These are phyloP conservation scores for Zygotorulaspora danielsina DNA, from an alignment of 805 yeast species.

Conservation along the genomic window DNA sequence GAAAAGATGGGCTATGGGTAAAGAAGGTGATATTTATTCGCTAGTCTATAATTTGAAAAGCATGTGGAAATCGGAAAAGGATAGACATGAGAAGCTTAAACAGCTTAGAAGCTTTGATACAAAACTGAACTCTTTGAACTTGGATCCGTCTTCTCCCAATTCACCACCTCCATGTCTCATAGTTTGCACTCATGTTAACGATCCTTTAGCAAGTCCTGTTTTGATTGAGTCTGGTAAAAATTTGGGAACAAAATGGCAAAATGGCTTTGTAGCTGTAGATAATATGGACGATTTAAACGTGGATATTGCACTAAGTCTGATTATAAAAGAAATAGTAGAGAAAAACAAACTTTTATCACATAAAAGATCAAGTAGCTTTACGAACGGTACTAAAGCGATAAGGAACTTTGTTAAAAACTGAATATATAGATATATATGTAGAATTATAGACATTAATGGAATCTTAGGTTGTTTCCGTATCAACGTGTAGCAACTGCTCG, in stretches of 20 bases:
- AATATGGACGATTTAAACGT: slow-evolving; percentile 46
- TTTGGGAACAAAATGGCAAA: slow-evolving; percentile 57
- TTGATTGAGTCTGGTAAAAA: slow-evolving; percentile 54
- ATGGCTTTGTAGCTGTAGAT: slow-evolving; percentile 64
- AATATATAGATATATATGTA: neutral
- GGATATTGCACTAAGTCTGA: slow-evolving; percentile 53
- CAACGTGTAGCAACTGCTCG: no score
- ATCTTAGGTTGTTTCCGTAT: no score
- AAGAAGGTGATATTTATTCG: slow-evolving; percentile 64
- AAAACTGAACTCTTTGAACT: slow-evolving; percentile 32
- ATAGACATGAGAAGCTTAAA: slow-evolving; percentile 31
- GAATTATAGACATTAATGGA: neutral
- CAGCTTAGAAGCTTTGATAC: slow-evolving; percentile 32
- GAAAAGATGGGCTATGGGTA: slow-evolving; percentile 55
- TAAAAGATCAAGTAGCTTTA: slow-evolving; percentile 6
- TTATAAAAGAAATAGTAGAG: slow-evolving; percentile 59
- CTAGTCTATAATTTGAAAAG: slow-evolving; percentile 53
- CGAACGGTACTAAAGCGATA: slow-evolving; percentile 1
- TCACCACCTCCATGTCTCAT: slow-evolving; percentile 64
- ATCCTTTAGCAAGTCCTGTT: slow-evolving; percentile 55
- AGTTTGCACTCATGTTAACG: slow-evolving; percentile 59
- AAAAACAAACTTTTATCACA: slow-evolving; percentile 29
- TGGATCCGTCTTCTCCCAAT: slow-evolving; percentile 38
- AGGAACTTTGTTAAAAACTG: slow-evolving; percentile 6
- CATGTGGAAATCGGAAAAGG: slow-evolving; percentile 47